These are phyloP conservation scores for Phytophthora litchii DNA, from an alignment of 352 stramenopile genomes.

Conservation along the genomic window DNA sequence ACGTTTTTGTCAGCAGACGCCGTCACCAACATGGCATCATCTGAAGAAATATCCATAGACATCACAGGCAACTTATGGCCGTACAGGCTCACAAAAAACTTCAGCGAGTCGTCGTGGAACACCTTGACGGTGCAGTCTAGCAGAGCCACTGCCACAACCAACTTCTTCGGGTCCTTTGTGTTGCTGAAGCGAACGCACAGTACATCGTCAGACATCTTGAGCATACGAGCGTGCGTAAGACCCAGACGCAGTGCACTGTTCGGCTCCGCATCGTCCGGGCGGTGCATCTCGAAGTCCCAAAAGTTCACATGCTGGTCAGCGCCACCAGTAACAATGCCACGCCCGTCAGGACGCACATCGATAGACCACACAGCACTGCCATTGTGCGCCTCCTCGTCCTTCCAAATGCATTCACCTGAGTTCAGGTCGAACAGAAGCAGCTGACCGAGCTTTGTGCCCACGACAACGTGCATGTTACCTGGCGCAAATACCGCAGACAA, in stretches of 20 bases:
- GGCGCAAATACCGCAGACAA: slow-evolving; percentile 96
- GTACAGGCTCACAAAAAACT: slow-evolving; percentile 99
- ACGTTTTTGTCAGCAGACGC: slow-evolving; percentile 99
- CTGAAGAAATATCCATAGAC: slow-evolving; percentile 97
- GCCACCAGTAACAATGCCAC: slow-evolving; percentile 94
- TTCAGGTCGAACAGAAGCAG: slow-evolving; percentile 95
- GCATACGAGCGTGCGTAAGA: slow-evolving; percentile 93
- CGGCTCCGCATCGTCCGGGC: slow-evolving; percentile 40
- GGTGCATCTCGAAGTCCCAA: slow-evolving; percentile 96
- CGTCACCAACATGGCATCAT: slow-evolving; percentile 97
- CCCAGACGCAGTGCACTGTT: slow-evolving; percentile 84
- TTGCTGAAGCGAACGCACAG: slow-evolving; percentile 97
- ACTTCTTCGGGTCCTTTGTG: slow-evolving; percentile 88
- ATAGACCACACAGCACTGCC: slow-evolving; percentile 97
- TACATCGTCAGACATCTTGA: slow-evolving; percentile 99
- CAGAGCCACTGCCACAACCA: slow-evolving; percentile 90
- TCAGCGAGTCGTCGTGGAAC: slow-evolving; percentile 99
- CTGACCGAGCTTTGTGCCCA: slow-evolving; percentile 97
- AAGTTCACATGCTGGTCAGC: slow-evolving; percentile 99
- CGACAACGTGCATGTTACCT: slow-evolving; percentile 96
- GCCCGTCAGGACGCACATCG: slow-evolving; percentile 92
- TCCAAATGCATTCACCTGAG: slow-evolving; percentile 93
- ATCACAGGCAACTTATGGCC: slow-evolving; percentile 99
- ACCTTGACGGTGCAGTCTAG: slow-evolving; percentile 99
- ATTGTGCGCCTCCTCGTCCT: slow-evolving; percentile 89